Evolutionary conservation across 2,329 filamentous ascomycete species (phyloP), one percentile per base, ranked within the genome.

Genomic region (Sporothrix euskadiensis): DNA sequence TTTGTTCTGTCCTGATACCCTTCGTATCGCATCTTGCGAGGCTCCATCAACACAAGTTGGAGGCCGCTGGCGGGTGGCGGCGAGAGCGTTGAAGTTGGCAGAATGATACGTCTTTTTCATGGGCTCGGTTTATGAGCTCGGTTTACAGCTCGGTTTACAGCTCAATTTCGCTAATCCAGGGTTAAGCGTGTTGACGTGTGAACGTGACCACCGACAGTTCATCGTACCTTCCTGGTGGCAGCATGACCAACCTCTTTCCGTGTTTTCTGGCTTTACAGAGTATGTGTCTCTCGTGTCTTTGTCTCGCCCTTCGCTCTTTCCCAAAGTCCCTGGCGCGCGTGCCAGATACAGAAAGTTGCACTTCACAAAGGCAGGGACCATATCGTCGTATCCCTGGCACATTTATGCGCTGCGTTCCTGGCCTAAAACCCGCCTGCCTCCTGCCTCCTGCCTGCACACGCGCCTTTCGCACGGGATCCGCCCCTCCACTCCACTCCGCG

Each of bases 401-500:
- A 32, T 69, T 69, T 26, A 59, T 69, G 61, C 65, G 16, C 65
- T 49, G 39, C 52, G 59, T 72, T 22, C 59, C 71, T 72, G 71
- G 52, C 63, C 54, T 57, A 57, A 66, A 8, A n/a, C 61, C 61
- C 54, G 26, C 35, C 39, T 49, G 41, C 30, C 35, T 56, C 35
- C 39, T 49, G 41, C 30, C 35, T 56, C 19, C 30, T 9, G 14
- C 12, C 35, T 19, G 59, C 8, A 4, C 30, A 44, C 39, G 26
- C 65, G 59, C 44, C 54, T 57, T 52, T 30, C 41, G 44, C 65
- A 47, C 71, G 71, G 71, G 63, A 63, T 61, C 41, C 61, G 71
- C 61, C 71, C 71, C 54, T 61, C 65, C 47, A 30, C 71, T 72
- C 71, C 71, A 73, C 71, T 73, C 52, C 71, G 71, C 54, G 71